Conservation (phyloP, 257 asterid genomes). For the Solanum chiquidenum region DNA sequence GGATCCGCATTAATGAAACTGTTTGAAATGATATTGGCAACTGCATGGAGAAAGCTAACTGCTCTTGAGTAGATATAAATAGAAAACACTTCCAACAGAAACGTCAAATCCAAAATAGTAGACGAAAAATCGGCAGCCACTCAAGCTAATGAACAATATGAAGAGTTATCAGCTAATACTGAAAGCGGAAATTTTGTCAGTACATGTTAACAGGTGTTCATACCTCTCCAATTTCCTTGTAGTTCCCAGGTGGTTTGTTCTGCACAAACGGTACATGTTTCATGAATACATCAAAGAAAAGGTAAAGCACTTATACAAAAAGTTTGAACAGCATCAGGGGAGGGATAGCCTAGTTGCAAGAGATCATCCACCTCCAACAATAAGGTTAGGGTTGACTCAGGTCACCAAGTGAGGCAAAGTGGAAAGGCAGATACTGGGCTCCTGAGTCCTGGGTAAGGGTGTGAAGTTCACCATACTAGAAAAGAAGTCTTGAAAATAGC, state of each 20-base stretch:
- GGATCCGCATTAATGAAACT: background rate
- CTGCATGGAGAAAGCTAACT: background rate
- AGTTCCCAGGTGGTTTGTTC: conserved; percentile 24
- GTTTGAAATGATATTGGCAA: background rate
- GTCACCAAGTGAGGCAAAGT: background rate
- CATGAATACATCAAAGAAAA: background rate
- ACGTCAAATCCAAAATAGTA: background rate
- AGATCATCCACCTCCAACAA: background rate
- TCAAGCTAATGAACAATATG: background rate
- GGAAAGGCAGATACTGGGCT: background rate
- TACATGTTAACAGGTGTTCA: background rate
- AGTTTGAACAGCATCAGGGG: background rate
- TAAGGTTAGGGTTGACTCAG: background rate
- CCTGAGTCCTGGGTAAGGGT: background rate
- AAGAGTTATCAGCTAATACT: background rate
- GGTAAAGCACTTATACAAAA: background rate
- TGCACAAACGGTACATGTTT: conserved; percentile 6
- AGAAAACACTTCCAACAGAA: background rate
- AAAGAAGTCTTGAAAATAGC: background rate
- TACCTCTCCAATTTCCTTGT: conserved; percentile 47
- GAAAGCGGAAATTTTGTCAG: background rate
- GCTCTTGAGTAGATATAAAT: background rate
- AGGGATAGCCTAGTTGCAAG: background rate
- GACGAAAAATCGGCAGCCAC: background rate
- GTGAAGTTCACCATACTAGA: background rate